Evolutionary conservation across 2,329 filamentous ascomycete species (phyloP), one percentile per base, ranked within the genome.

Genomic region (Aspergillus quadrilineatus): DNA sequence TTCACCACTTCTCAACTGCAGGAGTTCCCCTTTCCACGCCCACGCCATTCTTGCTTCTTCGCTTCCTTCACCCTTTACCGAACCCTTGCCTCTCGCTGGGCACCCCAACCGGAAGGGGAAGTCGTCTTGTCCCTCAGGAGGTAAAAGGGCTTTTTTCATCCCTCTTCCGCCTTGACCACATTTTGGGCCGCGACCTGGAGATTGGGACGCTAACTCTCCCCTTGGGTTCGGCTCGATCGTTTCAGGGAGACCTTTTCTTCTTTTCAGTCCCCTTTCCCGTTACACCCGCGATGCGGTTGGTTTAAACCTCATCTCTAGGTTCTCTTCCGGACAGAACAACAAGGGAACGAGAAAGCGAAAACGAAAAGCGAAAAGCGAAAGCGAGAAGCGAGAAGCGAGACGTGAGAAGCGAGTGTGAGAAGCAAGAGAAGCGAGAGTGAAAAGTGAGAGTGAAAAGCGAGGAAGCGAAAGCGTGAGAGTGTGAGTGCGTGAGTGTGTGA

Each of bases 221-320:
- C 48, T 34, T 53, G 58, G 56, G 58, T 52, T 53, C 58, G 37
- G 26, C 43, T 56, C 56, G 28, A 55, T 42, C 46, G 51, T 44
- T 53, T 48, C 43, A 48, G 45, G 47, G n/a, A 17, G 34, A 52
- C 43, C 46, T 42, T 50, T 53, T 54, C 39, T 28, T 48, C 50
- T 50, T 32, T 32, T 51, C 22, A 22, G 22, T 22, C 22, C 22
- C 48, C 50, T 30, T 45, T 41, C 53, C 50, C 22, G 26, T 26
- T 36, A 22, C 50, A 58, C 45, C 56, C 63, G 63, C 58, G 32
- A 65, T 65, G 63, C 53, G 51, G 60, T 53, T 51, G 47, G 53
- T 50, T 55, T 63, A 61, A 44, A 49, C 22, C 55, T 45, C 39
- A 57, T 8, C 15, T 41, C 50, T 46, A 36, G 36, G 48, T 36